A percentile compares a stretch with the other conserved stretches of the same genome.
These are phyloP conservation scores for Pseudoneurospora amorphoporcata DNA, from an alignment of 495 filamentous ascomycete species.

Conservation along the genomic window DNA sequence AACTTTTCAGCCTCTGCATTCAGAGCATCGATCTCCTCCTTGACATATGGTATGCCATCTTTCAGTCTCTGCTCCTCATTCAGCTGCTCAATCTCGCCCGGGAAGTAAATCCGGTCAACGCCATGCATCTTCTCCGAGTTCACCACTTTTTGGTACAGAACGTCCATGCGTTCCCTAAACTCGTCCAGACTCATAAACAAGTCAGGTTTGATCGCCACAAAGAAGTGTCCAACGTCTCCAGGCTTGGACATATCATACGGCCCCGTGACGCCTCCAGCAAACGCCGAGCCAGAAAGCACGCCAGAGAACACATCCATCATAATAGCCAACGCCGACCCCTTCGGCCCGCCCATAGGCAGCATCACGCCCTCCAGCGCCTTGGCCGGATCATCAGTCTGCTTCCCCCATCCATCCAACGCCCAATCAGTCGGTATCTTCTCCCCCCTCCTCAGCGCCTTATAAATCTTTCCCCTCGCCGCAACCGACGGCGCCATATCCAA, in stretches of 20 bases:
- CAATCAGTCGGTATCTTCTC: constrained; percentile 67
- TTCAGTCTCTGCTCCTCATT: constrained; percentile 42
- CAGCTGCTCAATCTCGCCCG: constrained; percentile 65
- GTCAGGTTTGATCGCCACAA: constrained; percentile 67
- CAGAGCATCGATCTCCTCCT: constrained; percentile 53
- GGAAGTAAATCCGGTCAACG: constrained; percentile 69
- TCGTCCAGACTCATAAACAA: constrained; percentile 62
- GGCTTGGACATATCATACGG: constrained; percentile 60
- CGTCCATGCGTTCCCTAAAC: constrained; percentile 59
- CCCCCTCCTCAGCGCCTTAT: constrained; percentile 59
- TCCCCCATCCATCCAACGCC: constrained; percentile 63
- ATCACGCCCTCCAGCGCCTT: constrained; percentile 60
- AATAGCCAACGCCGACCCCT: constrained; percentile 58
- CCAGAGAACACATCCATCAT: constrained; percentile 86
- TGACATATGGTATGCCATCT: constrained; percentile 55
- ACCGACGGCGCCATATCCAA: constrained; percentile 70
- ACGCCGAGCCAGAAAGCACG: constrained; percentile 56
- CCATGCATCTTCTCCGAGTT: constrained; percentile 55
- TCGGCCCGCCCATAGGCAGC: constrained; percentile 72
- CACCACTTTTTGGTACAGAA: constrained; percentile 54
- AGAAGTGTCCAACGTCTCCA: constrained; percentile 66
- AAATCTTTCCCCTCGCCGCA: constrained; percentile 65
- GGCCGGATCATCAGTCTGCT: constrained; percentile 55
- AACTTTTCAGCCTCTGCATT: constrained; percentile 56
- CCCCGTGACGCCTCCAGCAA: constrained; percentile 60